Percentiles rank a stretch among this genome's conserved stretches.
phyloP scores from a whole-genome alignment of 345 rosid genomes.

The Atalantia buxifolia region DNA sequence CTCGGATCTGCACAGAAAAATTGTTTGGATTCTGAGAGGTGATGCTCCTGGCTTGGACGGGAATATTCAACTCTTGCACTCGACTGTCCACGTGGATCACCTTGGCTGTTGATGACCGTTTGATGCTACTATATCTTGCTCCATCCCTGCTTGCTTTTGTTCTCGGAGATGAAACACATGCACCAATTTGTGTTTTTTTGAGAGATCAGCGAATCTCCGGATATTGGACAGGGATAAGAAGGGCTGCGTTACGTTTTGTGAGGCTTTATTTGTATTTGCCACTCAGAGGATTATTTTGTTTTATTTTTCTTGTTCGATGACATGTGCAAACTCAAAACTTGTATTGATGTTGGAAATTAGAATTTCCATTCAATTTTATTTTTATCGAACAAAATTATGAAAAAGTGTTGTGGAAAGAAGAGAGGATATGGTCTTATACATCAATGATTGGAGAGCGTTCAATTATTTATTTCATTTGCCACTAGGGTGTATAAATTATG shows the following conservation, averaged over 20 bases:
- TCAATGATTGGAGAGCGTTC: not conserved
- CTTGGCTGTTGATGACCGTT: constrained; percentile 12
- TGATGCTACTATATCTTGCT: not conserved
- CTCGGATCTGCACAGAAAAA: constrained; percentile 39
- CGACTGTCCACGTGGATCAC: constrained; percentile 23
- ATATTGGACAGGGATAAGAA: no score
- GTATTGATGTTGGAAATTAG: no score
- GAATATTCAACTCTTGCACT: constrained; percentile 24
- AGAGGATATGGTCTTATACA: not conserved
- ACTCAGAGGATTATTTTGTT: no score
- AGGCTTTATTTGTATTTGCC: no score
- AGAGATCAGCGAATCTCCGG: no score
- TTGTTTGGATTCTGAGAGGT: constrained; percentile 20
- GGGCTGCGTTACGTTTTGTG: no score
- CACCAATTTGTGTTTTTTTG: constrained; percentile 15
- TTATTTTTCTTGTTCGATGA: no score
- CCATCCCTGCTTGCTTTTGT: not conserved
- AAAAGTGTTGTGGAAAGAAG: not conserved
- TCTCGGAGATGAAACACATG: constrained; percentile 21
- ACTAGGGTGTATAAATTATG: no score
- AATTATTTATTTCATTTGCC: not conserved
- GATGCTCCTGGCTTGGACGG: constrained; percentile 19
- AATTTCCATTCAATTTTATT: not conserved
- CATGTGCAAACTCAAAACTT: no score
- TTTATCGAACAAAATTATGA: not conserved